Evolutionary conservation across 306 rosid species (phyloP).

Genomic region (Potentilla sterilis): DNA sequence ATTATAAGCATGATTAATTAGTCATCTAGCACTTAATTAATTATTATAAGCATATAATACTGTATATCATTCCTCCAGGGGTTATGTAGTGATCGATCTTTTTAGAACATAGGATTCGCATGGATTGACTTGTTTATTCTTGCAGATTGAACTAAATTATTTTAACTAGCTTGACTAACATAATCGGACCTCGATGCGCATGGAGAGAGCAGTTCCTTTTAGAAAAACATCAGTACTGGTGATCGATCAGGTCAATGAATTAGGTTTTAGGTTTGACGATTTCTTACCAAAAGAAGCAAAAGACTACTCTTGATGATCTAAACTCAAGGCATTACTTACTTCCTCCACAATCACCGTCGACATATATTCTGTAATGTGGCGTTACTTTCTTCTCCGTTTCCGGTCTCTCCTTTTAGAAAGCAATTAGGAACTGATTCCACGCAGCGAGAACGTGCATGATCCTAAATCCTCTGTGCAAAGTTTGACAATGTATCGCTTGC

Average conservation of each 20-base stretch:
- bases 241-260: conserved; percentile 16
- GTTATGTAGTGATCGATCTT: not conserved
- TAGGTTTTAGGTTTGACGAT: conserved; percentile 14
- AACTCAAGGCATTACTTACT: conserved; percentile 4
- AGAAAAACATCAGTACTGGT: not conserved
- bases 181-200: not conserved
- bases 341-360: not conserved
- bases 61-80: conserved; percentile 3
- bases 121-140: not conserved
- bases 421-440: not conserved
- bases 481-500: not conserved
- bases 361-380: too few species aligned
- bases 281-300: conserved; percentile 2
- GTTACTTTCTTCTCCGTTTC: not conserved
- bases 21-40: not conserved
- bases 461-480: not conserved
- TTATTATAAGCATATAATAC: not conserved
- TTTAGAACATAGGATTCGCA: conserved; percentile 9
- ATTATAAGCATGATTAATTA: too few species aligned
- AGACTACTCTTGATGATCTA: not conserved
- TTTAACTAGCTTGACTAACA: not conserved
- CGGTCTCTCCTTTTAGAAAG: not conserved
- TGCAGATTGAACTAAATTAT: not conserved
- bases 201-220: not conserved
- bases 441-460: conserved; percentile 5